phyloP scores from a whole-genome alignment of 257 asterid genomes.

The Datura wrightii region DNA sequence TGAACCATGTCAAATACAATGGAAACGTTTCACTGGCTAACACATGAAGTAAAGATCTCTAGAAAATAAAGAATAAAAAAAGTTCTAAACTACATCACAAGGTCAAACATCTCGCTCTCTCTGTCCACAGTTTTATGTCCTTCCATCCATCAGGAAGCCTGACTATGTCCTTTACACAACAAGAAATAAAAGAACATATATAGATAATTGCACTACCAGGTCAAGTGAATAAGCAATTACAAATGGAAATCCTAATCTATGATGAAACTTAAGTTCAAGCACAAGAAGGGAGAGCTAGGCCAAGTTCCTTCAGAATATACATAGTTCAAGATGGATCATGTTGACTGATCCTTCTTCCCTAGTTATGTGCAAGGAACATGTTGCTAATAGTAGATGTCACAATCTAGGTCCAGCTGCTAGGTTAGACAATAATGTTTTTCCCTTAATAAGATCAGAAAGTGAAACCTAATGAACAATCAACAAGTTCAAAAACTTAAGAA shows the following conservation, averaged over 20 bases:
- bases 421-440: neutral
- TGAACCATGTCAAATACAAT: neutral
- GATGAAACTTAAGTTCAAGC: conserved; percentile 1
- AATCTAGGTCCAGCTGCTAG: neutral
- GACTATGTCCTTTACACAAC: conserved; percentile 1
- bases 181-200: neutral
- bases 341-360: neutral
- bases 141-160: neutral
- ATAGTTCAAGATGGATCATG: neutral
- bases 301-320: neutral
- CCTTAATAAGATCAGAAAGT: neutral
- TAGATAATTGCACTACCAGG: neutral
- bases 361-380: neutral
- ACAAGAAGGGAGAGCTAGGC: neutral
- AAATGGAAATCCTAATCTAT: neutral
- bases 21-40: neutral
- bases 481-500: conserved; percentile 25
- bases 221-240: neutral
- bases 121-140: neutral
- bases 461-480: neutral
- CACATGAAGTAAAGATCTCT: neutral
- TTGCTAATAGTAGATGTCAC: neutral
- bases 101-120: neutral
- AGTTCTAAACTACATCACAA: neutral
- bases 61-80: neutral